These are phyloP conservation scores for Crataegus laevigata DNA, from an alignment of 306 rosid species.

Conservation along the genomic window DNA sequence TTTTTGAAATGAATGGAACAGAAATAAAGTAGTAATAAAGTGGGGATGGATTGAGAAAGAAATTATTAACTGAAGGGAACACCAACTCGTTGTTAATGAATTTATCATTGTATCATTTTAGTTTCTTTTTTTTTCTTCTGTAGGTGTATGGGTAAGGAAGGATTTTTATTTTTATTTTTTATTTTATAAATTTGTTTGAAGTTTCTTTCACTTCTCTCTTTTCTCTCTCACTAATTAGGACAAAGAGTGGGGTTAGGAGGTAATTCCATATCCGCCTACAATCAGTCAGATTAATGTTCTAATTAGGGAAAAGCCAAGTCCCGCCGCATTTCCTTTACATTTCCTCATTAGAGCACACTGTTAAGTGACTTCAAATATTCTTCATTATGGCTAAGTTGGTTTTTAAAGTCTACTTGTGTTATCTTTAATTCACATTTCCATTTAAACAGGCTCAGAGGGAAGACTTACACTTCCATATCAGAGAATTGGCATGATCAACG, in stretches of 20 bases:
- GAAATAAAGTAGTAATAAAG: neutral
- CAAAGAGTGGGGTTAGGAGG: neutral
- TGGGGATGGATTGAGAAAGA: neutral
- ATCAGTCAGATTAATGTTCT: neutral
- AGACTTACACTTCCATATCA: conserved; percentile 93
- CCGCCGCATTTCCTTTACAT: neutral
- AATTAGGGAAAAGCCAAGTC: neutral
- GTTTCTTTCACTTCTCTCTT: neutral
- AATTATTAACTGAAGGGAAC: neutral
- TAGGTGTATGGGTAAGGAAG: neutral
- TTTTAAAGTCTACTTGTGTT: conserved; percentile 13
- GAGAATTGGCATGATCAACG: conserved; percentile 83
- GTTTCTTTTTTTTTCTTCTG: neutral
- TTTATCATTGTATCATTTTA: neutral
- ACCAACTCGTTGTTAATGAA: neutral
- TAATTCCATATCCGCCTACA: neutral
- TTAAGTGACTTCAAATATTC: neutral
- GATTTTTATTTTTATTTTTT: neutral
- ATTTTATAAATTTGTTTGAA: neutral
- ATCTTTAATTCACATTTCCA: conserved; percentile 6
- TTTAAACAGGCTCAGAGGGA: conserved; percentile 79
- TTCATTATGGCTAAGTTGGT: conserved; percentile 9
- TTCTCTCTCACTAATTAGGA: neutral
- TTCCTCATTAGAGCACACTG: neutral
- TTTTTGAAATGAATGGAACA: neutral